phyloP scores from a whole-genome alignment of 345 rosid species.

The Eucalyptus erythrocorys region DNA sequence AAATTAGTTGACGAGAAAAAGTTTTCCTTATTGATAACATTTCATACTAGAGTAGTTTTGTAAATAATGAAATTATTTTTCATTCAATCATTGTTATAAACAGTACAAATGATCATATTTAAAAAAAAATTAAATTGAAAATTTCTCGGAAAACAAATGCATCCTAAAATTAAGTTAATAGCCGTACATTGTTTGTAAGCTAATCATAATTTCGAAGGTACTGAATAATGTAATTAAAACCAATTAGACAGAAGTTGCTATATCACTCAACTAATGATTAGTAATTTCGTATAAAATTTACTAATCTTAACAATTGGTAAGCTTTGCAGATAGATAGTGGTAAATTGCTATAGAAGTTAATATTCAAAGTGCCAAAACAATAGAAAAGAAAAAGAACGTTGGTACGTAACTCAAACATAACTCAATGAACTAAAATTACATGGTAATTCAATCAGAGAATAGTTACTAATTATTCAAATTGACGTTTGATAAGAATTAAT shows the following conservation, averaged over 20 bases:
- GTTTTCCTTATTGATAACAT: too few relatives aligned
- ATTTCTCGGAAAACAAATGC: background rate
- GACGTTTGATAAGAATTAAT: background rate
- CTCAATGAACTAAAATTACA: background rate
- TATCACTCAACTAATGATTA: too few relatives aligned
- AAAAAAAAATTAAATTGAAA: background rate
- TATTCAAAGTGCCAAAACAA: background rate
- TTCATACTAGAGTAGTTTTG: too few relatives aligned
- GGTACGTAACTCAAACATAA: background rate
- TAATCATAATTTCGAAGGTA: background rate
- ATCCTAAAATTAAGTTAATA: background rate
- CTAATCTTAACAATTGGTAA: background rate
- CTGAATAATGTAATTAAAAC: background rate
- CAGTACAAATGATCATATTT: background rate
- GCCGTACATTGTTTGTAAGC: background rate
- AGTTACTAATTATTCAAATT: background rate
- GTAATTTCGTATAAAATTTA: too few relatives aligned
- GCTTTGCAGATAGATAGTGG: background rate
- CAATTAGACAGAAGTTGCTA: too few relatives aligned
- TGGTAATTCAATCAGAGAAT: background rate
- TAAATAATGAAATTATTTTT: too few relatives aligned
- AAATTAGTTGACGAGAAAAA: too few relatives aligned
- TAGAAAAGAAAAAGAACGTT: background rate
- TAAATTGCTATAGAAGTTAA: background rate
- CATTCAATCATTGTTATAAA: too few relatives aligned